These are phyloP conservation scores for Yamadazyma olivae DNA, from an alignment of 805 yeast species.

Conservation along the genomic window DNA sequence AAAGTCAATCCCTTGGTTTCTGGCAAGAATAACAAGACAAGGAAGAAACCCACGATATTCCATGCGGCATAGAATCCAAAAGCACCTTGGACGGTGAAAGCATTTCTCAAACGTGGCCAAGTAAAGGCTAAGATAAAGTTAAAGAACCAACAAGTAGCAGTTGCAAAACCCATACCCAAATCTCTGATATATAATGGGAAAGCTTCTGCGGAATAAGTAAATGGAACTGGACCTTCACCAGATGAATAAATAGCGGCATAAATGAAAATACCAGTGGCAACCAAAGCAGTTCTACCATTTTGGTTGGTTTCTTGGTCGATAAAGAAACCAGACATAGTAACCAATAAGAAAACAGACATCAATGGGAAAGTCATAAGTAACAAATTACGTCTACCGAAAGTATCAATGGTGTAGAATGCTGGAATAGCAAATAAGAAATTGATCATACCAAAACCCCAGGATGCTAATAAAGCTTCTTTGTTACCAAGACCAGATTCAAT, in stretches of 20 bases:
- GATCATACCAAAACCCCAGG: constrained; percentile 83
- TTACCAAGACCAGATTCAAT: constrained; percentile 61
- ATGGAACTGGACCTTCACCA: constrained; percentile 89
- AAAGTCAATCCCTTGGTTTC: constrained; percentile 67
- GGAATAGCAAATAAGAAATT: constrained; percentile 81
- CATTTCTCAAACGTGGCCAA: constrained; percentile 69
- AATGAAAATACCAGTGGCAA: constrained; percentile 70
- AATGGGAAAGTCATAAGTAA: constrained; percentile 60
- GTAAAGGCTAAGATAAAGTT: constrained; percentile 69
- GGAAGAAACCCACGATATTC: constrained; percentile 67
- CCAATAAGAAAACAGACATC: constrained; percentile 54
- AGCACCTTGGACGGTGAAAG: constrained; percentile 79
- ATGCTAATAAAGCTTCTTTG: constrained; percentile 66
- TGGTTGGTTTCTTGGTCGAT: constrained; percentile 43
- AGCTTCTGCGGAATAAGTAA: constrained; percentile 83
- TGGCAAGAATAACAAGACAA: constrained; percentile 69
- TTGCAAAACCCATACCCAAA: constrained; percentile 75
- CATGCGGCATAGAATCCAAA: constrained; percentile 88
- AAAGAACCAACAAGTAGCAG: constrained; percentile 74
- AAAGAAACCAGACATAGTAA: constrained; percentile 73
- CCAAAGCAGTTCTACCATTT: constrained; percentile 60
- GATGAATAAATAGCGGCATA: constrained; percentile 73
- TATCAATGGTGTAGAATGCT: constrained; percentile 76
- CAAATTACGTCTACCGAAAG: constrained; percentile 67
- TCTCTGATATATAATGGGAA: constrained; percentile 77